These are phyloP conservation scores for Cladosporium sp. DNA, from an alignment of 2,329 filamentous ascomycete species.

Conservation along the genomic window DNA sequence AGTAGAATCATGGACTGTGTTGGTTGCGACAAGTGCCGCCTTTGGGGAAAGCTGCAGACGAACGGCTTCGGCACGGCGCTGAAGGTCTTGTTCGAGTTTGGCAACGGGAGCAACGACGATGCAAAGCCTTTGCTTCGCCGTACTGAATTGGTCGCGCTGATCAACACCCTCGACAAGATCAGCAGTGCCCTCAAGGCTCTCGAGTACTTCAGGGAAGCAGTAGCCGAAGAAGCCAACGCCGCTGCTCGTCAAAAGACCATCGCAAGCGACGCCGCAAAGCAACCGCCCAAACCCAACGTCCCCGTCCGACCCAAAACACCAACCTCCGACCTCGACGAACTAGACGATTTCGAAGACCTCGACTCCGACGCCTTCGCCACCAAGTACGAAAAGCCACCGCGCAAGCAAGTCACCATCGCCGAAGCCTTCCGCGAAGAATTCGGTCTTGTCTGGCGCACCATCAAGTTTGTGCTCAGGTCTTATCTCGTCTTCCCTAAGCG, in stretches of 20 bases:
- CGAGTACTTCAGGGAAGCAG: constrained; percentile 66
- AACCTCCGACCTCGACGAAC: constrained; percentile 31
- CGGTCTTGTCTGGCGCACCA: constrained; percentile 61
- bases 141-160: constrained; percentile 89
- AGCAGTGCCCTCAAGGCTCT: constrained; percentile 78
- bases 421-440: constrained; percentile 68
- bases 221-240: constrained; percentile 33
- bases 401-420: constrained; percentile 48
- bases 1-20: constrained; percentile 98
- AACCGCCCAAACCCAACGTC: constrained; percentile 25
- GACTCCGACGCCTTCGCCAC: constrained; percentile 33
- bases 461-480: constrained; percentile 66
- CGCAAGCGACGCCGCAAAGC: constrained; percentile 35
- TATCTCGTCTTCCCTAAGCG: constrained; percentile 59
- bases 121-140: constrained; percentile 74
- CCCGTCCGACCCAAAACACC: not conserved
- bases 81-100: constrained; percentile 94
- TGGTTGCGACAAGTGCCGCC: constrained; percentile 95
- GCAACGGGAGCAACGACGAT: constrained; percentile 59
- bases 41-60: constrained; percentile 97
- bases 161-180: constrained; percentile 90
- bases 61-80: constrained; percentile 91
- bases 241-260: constrained; percentile 7
- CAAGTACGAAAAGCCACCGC: constrained; percentile 41
- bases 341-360: constrained; percentile 33